A percentile compares a stretch with the other conserved stretches of the same genome.
Evolutionary conservation across 129 eudicot species (phyloP).

Genomic region (Oenanthe sinensis): DNA sequence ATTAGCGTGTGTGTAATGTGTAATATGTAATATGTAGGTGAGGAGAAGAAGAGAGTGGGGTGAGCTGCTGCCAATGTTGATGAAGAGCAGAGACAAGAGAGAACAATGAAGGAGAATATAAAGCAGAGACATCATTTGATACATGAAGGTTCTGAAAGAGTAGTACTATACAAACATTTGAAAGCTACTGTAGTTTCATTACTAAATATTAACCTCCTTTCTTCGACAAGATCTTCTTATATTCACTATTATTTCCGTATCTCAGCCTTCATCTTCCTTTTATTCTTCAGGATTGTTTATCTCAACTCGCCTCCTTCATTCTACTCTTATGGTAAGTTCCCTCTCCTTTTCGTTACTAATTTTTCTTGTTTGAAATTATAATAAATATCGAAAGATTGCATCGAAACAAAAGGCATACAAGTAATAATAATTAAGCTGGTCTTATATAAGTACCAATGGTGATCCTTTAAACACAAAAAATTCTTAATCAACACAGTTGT

Average conservation of each 20-base stretch:
- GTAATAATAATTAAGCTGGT: not conserved
- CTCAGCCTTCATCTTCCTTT: slow-evolving; percentile 21
- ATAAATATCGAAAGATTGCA: not conserved
- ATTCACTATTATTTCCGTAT: not conserved
- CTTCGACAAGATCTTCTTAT: not conserved
- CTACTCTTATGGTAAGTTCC: slow-evolving; percentile 27
- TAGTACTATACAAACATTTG: not conserved
- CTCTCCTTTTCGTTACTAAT: not conserved
- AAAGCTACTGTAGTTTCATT: not conserved
- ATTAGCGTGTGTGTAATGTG: not conserved
- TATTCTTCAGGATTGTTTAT: slow-evolving; percentile 25
- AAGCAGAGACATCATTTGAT: not conserved
- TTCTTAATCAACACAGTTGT: too few relatives aligned
- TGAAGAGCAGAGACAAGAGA: not conserved
- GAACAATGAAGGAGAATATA: slow-evolving; percentile 3
- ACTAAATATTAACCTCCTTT: not conserved
- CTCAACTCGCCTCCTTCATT: slow-evolving; percentile 36
- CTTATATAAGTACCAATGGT: not conserved
- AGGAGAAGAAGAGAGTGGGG: not conserved
- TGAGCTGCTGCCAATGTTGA: slow-evolving; percentile 1
- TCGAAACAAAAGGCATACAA: not conserved
- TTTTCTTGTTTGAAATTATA: not conserved
- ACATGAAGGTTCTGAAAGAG: slow-evolving; percentile 5
- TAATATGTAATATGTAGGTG: not conserved
- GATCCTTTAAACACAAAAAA: too few relatives aligned